These are phyloP conservation scores for Populus pruinosa DNA, from an alignment of 345 rosid genomes.

Conservation along the genomic window DNA sequence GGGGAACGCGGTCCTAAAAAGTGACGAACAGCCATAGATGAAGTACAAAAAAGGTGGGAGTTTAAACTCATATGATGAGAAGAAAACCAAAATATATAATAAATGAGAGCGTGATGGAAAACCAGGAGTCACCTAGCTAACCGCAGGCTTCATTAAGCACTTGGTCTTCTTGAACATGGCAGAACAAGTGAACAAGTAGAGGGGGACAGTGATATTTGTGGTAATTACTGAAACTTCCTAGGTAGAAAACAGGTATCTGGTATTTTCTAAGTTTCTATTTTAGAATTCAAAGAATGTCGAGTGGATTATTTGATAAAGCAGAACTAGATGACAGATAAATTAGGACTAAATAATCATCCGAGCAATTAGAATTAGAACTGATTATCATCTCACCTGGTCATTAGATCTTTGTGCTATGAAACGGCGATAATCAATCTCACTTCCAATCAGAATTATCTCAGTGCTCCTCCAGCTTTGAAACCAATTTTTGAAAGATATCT, in stretches of 20 bases:
- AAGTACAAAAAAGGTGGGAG: background rate
- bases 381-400: constrained; percentile 38
- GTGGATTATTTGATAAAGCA: background rate
- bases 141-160: background rate
- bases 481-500: constrained; percentile 70
- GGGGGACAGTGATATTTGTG: too few species aligned
- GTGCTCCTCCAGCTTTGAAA: constrained; percentile 63
- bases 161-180: too few species aligned
- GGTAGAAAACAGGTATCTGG: background rate
- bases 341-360: background rate
- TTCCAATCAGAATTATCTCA: constrained; percentile 72
- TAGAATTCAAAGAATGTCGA: background rate
- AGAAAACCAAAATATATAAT: background rate
- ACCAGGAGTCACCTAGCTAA: background rate
- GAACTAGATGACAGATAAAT: background rate
- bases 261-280: background rate
- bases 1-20: background rate
- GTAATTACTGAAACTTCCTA: too few species aligned
- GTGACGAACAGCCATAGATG: background rate
- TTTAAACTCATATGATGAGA: background rate
- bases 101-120: background rate
- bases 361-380: background rate
- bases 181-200: too few species aligned
- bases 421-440: constrained; percentile 85
- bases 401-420: constrained; percentile 54